Evolutionary conservation across 2,329 filamentous ascomycete species (phyloP).

Genomic region (Claviceps sp.): DNA sequence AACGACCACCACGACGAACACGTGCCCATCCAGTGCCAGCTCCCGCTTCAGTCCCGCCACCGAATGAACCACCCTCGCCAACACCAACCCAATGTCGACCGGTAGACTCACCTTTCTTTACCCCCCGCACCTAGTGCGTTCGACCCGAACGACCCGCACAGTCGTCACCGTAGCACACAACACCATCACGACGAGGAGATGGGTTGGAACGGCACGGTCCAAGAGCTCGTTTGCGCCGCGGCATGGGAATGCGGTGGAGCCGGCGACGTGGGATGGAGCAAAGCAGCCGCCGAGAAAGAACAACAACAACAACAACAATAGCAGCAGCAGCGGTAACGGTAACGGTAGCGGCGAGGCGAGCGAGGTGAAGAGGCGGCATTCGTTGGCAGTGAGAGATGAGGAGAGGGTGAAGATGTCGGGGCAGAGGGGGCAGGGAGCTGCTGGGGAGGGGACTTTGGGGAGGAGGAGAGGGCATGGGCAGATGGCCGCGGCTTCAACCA

Average conservation of each 20-base stretch:
- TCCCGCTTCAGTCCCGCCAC: not conserved
- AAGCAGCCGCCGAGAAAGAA: not conserved
- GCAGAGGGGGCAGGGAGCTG: not conserved
- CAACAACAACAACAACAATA: no score
- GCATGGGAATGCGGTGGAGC: conserved; percentile 49
- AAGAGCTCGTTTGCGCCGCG: conserved; percentile 37
- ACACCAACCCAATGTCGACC: conserved; percentile 14
- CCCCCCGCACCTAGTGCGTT: conserved; percentile 46
- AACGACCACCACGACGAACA: no score
- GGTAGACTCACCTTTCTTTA: conserved; percentile 55
- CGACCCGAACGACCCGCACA: conserved; percentile 14
- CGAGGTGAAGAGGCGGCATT: not conserved
- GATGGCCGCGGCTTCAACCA: not conserved
- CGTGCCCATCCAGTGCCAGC: no score
- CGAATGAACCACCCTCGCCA: no score
- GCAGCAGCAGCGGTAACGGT: not conserved
- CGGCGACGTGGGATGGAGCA: conserved; percentile 19
- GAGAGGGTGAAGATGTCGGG: not conserved
- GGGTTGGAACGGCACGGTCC: conserved; percentile 24
- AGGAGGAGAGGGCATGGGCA: not conserved
- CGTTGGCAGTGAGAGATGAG: not conserved
- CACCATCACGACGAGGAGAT: not conserved
- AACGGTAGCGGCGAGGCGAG: not conserved
- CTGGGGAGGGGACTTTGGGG: not conserved
- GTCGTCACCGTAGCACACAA: not conserved